These are phyloP conservation scores for Saccharomyces mikatae DNA, from an alignment of 805 yeast species.

Conservation along the genomic window DNA sequence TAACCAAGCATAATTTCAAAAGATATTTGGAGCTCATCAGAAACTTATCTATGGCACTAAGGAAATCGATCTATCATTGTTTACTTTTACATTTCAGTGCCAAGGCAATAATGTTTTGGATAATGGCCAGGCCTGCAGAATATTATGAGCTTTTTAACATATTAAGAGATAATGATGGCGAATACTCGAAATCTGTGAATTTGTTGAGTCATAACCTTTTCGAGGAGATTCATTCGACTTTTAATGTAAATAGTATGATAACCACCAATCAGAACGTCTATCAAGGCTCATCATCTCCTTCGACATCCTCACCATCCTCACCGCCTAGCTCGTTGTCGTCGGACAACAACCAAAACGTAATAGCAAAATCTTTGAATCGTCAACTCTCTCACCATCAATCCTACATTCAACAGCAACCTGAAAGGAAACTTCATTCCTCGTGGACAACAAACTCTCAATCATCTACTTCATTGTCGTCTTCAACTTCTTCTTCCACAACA, in stretches of 20 bases:
- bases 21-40: conserved; percentile 36
- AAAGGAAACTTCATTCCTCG: not conserved
- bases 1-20: conserved; percentile 33
- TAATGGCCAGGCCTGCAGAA: conserved; percentile 41
- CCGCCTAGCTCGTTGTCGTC: conserved; percentile 1
- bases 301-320: not conserved
- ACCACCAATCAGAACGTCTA: conserved; percentile 4
- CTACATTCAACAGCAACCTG: not conserved
- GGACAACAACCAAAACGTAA: not conserved
- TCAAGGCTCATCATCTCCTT: not conserved
- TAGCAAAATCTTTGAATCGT: not conserved
- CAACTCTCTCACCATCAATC: not conserved
- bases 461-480: not conserved
- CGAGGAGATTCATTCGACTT: conserved; percentile 21
- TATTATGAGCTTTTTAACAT: conserved; percentile 25
- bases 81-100: conserved; percentile 39
- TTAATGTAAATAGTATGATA: conserved; percentile 16
- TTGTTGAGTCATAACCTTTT: conserved; percentile 11
- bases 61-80: conserved; percentile 40
- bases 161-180: conserved; percentile 4
- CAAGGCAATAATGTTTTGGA: conserved; percentile 43
- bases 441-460: not conserved
- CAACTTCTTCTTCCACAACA: not conserved
- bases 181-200: conserved; percentile 1
- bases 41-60: conserved; percentile 31